Percentiles rank a stretch among this genome's conserved stretches.
Conservation (phyloP, 495 filamentous ascomycete species). For the Clohesyomyces aquaticus region DNA sequence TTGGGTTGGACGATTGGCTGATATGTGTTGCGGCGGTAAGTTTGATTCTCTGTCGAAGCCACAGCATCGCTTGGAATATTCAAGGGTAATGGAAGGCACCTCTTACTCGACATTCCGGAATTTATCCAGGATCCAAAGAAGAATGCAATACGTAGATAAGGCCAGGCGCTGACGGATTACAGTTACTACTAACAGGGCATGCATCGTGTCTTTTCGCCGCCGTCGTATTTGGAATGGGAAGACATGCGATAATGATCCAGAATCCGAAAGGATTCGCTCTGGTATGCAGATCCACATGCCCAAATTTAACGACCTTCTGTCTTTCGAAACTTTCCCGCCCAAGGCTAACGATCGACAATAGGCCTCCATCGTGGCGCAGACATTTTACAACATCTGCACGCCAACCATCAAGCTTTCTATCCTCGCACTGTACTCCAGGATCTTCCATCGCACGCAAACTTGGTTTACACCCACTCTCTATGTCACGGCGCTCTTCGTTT, state of each 20-base stretch:
- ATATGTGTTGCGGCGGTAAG: conserved; percentile 13
- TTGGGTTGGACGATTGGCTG: conserved; percentile 29
- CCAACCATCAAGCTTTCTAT: conserved; percentile 23
- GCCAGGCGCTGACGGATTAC: not conserved
- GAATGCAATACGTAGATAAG: too few species aligned
- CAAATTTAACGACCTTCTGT: too few species aligned
- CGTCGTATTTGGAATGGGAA: conserved; percentile 6
- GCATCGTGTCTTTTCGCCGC: conserved; percentile 6
- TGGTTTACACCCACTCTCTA: conserved; percentile 28
- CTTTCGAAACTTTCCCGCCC: too few species aligned
- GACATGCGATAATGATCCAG: conserved; percentile 11
- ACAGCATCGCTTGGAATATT: not conserved
- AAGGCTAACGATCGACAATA: not conserved
- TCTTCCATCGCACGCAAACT: conserved; percentile 10
- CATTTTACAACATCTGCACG: conserved; percentile 27
- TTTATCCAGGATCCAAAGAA: too few species aligned
- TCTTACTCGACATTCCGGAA: not conserved
- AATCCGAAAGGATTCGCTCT: conserved; percentile 10
- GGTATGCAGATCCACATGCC: conserved; percentile 10
- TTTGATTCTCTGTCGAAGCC: not conserved
- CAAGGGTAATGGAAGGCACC: too few species aligned
- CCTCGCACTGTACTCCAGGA: conserved; percentile 16
- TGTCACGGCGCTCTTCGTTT: conserved; percentile 33
- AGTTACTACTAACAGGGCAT: conserved; percentile 16
- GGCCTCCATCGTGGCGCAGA: conserved; percentile 15